Evolutionary conservation across 257 asterid species (phyloP).

Genomic region (Ophiorrhiza pumila): DNA sequence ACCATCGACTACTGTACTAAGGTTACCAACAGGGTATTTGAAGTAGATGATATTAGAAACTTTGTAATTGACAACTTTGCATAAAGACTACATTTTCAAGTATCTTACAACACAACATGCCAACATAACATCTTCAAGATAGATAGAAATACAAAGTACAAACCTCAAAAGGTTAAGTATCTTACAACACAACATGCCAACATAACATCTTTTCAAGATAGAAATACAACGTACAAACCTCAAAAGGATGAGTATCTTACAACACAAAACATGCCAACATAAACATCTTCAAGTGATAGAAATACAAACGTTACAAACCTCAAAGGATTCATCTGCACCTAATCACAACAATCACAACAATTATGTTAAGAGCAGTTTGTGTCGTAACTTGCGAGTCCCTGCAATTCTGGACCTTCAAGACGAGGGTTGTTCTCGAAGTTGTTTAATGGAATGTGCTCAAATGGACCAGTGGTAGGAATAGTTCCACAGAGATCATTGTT

Average conservation of each 20-base stretch:
- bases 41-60: conserved; percentile 9
- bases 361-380: conserved; percentile 61
- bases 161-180: conserved; percentile 2
- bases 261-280: too few relatives aligned
- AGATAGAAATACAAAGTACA: background rate
- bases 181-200: background rate
- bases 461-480: conserved; percentile 80
- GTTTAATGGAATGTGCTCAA: conserved; percentile 84
- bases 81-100: background rate
- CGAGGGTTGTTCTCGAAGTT: conserved; percentile 85
- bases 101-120: background rate
- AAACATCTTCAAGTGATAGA: too few relatives aligned
- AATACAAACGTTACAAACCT: too few relatives aligned
- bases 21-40: background rate
- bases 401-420: conserved; percentile 87
- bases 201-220: background rate
- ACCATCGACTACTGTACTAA: too few relatives aligned
- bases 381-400: conserved; percentile 82
- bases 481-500: conserved; percentile 83
- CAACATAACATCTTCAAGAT: background rate
- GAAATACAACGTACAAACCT: background rate
- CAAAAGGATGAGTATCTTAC: too few relatives aligned
- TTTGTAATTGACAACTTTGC: background rate
- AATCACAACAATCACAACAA: too few relatives aligned
- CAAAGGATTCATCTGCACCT: background rate